phyloP scores from a whole-genome alignment of 495 filamentous ascomycete genomes.

The Apiosordaria backusii region DNA sequence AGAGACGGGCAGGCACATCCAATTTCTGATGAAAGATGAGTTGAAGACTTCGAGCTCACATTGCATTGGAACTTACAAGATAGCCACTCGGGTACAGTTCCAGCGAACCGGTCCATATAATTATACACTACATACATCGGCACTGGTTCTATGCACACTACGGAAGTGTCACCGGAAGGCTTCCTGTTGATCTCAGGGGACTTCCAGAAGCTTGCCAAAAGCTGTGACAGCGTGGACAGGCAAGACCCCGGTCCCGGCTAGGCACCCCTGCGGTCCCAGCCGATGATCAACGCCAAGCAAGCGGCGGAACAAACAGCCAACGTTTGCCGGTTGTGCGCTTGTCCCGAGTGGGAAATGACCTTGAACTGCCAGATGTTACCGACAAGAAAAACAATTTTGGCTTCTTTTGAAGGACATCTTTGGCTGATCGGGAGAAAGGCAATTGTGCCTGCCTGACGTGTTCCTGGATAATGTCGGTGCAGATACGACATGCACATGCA shows the following conservation, averaged over 20 bases:
- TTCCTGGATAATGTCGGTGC: constrained; percentile 2
- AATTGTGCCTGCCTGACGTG: not conserved
- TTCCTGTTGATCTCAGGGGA: not conserved
- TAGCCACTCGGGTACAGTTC: not conserved
- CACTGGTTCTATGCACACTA: not conserved
- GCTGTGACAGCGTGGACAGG: not conserved
- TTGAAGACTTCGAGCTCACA: not conserved
- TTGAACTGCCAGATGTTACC: constrained; percentile 2
- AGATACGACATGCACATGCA: constrained; percentile 9
- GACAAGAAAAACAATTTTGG: not conserved
- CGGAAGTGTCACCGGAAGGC: not conserved
- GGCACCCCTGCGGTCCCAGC: constrained; percentile 21
- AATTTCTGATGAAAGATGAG: not conserved
- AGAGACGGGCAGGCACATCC: not conserved
- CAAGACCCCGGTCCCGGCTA: not conserved
- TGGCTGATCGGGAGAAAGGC: constrained; percentile 1
- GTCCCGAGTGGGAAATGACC: constrained; percentile 13
- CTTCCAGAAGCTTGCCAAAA: not conserved
- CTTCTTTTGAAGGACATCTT: not conserved
- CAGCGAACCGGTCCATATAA: too few species aligned
- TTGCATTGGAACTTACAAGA: too few species aligned
- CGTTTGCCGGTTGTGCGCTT: constrained; percentile 9
- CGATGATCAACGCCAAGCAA: constrained; percentile 32
- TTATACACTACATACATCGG: too few species aligned
- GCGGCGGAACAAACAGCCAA: constrained; percentile 24